These are phyloP conservation scores for Fusarium luffae DNA, from an alignment of 2,329 filamentous ascomycete species.

Conservation along the genomic window DNA sequence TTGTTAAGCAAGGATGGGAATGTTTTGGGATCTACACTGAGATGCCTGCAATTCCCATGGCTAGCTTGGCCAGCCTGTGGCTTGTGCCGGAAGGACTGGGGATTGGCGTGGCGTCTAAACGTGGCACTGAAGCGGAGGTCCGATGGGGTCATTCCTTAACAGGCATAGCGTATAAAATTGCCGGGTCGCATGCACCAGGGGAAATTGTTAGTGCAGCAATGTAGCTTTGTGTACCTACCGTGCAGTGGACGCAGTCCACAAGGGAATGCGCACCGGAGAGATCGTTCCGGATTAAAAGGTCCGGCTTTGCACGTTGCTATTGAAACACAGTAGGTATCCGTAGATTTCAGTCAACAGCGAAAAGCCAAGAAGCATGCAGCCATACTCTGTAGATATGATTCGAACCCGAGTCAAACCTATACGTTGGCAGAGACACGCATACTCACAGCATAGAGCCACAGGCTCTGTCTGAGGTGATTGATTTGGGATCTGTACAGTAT, in stretches of 20 bases:
- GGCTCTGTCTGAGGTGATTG: not conserved
- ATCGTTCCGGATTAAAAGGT: slow-evolving; percentile 23
- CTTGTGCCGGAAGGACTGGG: not conserved
- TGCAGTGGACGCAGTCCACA: not conserved
- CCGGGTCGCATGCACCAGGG: not conserved
- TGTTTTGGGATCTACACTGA: slow-evolving; percentile 22
- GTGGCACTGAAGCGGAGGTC: slow-evolving; percentile 9
- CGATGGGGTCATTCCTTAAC: not conserved
- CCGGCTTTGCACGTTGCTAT: not conserved
- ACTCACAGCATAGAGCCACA: not conserved
- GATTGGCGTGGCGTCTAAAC: slow-evolving; percentile 10
- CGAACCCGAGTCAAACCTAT: not conserved
- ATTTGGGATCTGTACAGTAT: not conserved
- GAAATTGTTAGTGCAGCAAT: slow-evolving; percentile 36
- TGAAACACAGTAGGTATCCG: not conserved
- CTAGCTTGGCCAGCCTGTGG: slow-evolving; percentile 18
- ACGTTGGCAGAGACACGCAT: slow-evolving; percentile 8
- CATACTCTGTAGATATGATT: not conserved
- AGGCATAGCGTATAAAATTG: slow-evolving; percentile 5
- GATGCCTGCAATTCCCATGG: slow-evolving; percentile 25
- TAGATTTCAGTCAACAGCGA: not conserved
- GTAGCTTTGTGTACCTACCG: slow-evolving; percentile 28
- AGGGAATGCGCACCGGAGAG: slow-evolving; percentile 32
- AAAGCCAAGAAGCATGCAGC: slow-evolving; percentile 6
- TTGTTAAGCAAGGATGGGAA: slow-evolving; percentile 29